Percentiles rank a stretch among this genome's conserved stretches.
These are phyloP conservation scores for Saccharomycopsis guyanensis DNA, from an alignment of 805 yeast genomes.

Conservation along the genomic window DNA sequence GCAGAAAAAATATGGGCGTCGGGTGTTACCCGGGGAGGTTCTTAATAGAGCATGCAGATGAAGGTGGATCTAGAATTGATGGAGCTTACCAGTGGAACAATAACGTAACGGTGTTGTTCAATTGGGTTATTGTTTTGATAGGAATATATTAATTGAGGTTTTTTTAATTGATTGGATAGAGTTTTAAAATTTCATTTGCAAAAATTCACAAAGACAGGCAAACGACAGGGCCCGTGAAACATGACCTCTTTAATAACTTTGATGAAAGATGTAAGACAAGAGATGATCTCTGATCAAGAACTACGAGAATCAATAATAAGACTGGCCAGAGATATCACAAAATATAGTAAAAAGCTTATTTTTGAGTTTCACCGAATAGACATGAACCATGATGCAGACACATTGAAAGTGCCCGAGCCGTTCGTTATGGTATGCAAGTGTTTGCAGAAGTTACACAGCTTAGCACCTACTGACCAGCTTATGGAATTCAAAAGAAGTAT, in stretches of 20 bases:
- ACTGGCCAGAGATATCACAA: constrained; percentile 32
- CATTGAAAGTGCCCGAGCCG: constrained; percentile 22
- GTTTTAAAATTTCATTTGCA: too few relatives aligned
- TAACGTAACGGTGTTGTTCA: too few relatives aligned
- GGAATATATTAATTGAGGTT: too few relatives aligned
- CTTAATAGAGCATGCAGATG: too few relatives aligned
- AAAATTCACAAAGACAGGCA: too few relatives aligned
- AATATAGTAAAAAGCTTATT: constrained; percentile 31
- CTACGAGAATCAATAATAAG: constrained; percentile 31
- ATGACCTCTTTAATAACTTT: neutral
- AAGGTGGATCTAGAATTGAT: too few relatives aligned
- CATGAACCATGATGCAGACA: constrained; percentile 21
- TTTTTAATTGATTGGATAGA: too few relatives aligned
- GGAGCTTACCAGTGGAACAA: too few relatives aligned
- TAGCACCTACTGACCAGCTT: constrained; percentile 8
- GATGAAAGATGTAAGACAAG: neutral
- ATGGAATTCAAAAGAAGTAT: constrained; percentile 20
- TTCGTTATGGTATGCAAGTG: too few relatives aligned
- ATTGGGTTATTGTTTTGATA: too few relatives aligned
- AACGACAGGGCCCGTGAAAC: too few relatives aligned
- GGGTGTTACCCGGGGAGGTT: neutral
- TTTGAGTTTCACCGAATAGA: constrained; percentile 24
- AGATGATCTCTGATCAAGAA: constrained; percentile 26
- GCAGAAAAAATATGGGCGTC: neutral
- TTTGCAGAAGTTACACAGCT: too few relatives aligned